A percentile compares a stretch with the other conserved stretches of the same genome.
Evolutionary conservation across 1,139 yeast species (phyloP).

Genomic region (Scheffersomyces quercinus): DNA sequence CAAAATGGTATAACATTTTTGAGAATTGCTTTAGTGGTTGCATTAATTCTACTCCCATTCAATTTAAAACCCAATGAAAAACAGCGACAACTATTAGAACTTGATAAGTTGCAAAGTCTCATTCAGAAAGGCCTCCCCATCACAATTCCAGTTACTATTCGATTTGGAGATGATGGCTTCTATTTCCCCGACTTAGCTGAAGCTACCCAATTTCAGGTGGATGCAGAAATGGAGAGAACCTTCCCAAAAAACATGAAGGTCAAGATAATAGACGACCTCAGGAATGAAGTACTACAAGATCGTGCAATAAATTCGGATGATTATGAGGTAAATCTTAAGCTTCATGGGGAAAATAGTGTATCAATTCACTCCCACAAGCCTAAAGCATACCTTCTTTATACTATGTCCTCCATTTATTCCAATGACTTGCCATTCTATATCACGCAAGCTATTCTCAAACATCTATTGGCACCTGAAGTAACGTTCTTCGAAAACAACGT

Average conservation of each 20-base stretch:
- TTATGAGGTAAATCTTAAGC: conserved; percentile 29
- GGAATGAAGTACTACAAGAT: neutral
- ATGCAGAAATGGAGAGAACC: conserved; percentile 17
- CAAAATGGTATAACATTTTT: neutral
- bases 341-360: conserved; percentile 33
- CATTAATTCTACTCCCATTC: neutral
- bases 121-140: conserved; percentile 13
- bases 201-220: conserved; percentile 45
- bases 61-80: no score
- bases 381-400: conserved; percentile 43
- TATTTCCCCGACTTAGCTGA: conserved; percentile 47
- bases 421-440: conserved; percentile 64
- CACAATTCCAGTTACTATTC: conserved; percentile 29
- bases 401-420: conserved; percentile 46
- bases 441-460: conserved; percentile 57
- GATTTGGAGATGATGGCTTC: conserved; percentile 40
- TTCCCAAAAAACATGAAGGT: conserved; percentile 14
- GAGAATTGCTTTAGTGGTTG: neutral
- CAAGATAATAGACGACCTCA: conserved; percentile 19
- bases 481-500: neutral
- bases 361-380: conserved; percentile 39
- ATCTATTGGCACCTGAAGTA: conserved; percentile 53
- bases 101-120: conserved; percentile 8
- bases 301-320: conserved; percentile 3
- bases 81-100: neutral